phyloP scores from a whole-genome alignment of 1,284 basidiomycete species.

The Porodaedalea pini region DNA sequence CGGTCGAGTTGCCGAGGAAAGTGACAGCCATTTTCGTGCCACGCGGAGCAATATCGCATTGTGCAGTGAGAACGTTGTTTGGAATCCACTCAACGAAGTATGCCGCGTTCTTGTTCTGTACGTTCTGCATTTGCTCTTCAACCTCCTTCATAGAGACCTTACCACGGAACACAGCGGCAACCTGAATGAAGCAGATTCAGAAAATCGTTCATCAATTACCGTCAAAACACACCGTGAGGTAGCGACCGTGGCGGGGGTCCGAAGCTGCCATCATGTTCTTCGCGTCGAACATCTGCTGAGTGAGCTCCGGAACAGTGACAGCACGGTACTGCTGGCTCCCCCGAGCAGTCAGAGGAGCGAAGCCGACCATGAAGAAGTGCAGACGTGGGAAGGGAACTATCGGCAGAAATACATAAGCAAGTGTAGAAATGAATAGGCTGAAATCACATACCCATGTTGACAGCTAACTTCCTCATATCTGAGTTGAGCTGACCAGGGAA shows the following conservation, averaged over 20 bases:
- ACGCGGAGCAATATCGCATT: slow-evolving; percentile 92
- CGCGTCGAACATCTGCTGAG: slow-evolving; percentile 97
- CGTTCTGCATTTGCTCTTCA: slow-evolving; percentile 97
- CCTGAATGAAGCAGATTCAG: slow-evolving; percentile 42
- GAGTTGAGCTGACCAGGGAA: slow-evolving; percentile 99
- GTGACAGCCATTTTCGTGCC: slow-evolving; percentile 96
- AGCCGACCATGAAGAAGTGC: slow-evolving; percentile 99
- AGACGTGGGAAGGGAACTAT: slow-evolving; percentile 95
- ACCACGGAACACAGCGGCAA: slow-evolving; percentile 97
- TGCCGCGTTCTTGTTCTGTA: slow-evolving; percentile 95
- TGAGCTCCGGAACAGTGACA: slow-evolving; percentile 93
- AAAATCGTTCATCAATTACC: background rate
- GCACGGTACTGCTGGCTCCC: slow-evolving; percentile 93
- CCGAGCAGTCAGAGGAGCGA: slow-evolving; percentile 90
- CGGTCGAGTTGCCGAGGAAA: slow-evolving; percentile 96
- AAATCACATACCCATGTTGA: slow-evolving; percentile 85
- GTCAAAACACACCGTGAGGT: slow-evolving; percentile 67
- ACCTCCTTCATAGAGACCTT: slow-evolving; percentile 99
- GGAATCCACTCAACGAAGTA: slow-evolving; percentile 99
- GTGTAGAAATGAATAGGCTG: background rate
- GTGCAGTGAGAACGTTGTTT: slow-evolving; percentile 94
- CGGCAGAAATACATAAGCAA: slow-evolving; percentile 5
- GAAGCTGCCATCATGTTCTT: slow-evolving; percentile 99
- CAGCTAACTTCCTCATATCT: slow-evolving; percentile 93
- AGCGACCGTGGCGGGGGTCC: slow-evolving; percentile 92